Percentiles rank a stretch among this genome's conserved stretches.
phyloP scores from a whole-genome alignment of 1,284 basidiomycete species.

The Lentinula novae-zelandiae region DNA sequence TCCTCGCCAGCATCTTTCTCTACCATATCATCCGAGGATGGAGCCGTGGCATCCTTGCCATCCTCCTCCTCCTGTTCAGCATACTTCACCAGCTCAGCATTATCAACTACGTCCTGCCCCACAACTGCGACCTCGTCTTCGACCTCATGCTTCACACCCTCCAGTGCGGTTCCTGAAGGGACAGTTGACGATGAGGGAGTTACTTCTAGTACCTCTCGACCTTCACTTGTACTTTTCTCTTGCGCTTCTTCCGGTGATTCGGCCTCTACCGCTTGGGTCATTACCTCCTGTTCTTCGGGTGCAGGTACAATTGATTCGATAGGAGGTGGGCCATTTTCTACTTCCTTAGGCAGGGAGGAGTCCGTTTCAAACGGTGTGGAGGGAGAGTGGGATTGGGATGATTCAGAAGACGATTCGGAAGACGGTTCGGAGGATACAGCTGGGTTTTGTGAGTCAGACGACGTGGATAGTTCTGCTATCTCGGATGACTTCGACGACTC shows the following conservation, averaged over 20 bases:
- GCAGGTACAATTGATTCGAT: not conserved
- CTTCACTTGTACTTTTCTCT: not conserved
- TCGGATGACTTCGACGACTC: not conserved
- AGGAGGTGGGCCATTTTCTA: not conserved
- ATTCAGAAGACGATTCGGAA: not conserved
- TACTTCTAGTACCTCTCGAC: not conserved
- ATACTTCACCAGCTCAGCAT: no score
- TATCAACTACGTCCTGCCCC: no score
- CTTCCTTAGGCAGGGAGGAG: not conserved
- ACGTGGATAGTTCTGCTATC: not conserved
- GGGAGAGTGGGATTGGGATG: not conserved
- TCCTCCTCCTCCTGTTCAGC: no score
- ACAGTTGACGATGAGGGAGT: constrained; percentile 7
- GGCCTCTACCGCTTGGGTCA: not conserved
- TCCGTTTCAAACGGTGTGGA: not conserved
- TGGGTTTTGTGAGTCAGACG: not conserved
- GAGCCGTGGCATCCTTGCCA: no score
- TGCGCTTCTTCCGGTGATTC: not conserved
- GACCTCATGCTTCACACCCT: no score
- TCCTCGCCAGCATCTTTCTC: no score
- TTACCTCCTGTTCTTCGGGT: not conserved
- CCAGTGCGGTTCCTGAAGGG: not conserved
- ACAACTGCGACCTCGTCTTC: no score
- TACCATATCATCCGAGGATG: no score
- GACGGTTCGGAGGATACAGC: not conserved